These are phyloP conservation scores for Herpotrichia juniperi DNA, from an alignment of 2,329 filamentous ascomycete species.

Conservation along the genomic window DNA sequence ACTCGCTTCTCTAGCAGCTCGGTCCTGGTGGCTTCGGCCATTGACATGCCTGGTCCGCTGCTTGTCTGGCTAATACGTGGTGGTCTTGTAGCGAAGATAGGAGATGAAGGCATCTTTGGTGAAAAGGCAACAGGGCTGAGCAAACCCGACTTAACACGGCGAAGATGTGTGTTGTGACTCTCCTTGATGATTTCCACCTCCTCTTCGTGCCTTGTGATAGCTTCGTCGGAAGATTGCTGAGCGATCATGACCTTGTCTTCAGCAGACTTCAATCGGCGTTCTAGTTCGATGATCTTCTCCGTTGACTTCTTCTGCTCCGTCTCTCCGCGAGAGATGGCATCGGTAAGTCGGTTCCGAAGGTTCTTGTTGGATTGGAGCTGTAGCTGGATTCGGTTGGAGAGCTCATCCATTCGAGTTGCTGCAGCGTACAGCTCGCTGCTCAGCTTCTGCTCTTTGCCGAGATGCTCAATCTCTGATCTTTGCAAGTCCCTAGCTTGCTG, in stretches of 20 bases:
- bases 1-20: slow-evolving; percentile 79
- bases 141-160: slow-evolving; percentile 67
- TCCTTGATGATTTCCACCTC: slow-evolving; percentile 79
- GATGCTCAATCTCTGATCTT: slow-evolving; percentile 60
- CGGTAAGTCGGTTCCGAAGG: slow-evolving; percentile 76
- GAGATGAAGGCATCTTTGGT: slow-evolving; percentile 66
- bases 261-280: slow-evolving; percentile 77
- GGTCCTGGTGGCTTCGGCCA: slow-evolving; percentile 75
- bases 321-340: slow-evolving; percentile 84
- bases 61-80: slow-evolving; percentile 67
- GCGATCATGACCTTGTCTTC: slow-evolving; percentile 85
- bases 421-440: slow-evolving; percentile 74
- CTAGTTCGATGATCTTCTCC: slow-evolving; percentile 81
- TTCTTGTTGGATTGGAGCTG: slow-evolving; percentile 80
- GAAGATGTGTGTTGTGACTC: slow-evolving; percentile 76
- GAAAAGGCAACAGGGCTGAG: slow-evolving; percentile 58
- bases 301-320: slow-evolving; percentile 80
- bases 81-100: slow-evolving; percentile 64
- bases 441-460: slow-evolving; percentile 68
- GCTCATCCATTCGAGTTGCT: slow-evolving; percentile 76
- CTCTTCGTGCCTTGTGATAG: slow-evolving; percentile 82
- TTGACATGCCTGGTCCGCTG: slow-evolving; percentile 63
- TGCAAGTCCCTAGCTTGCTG: slow-evolving; percentile 66
- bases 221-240: slow-evolving; percentile 85
- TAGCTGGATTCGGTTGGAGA: slow-evolving; percentile 77